Conservation (phyloP, 1,284 basidiomycete species). For the Microbotryum saponariae region DNA sequence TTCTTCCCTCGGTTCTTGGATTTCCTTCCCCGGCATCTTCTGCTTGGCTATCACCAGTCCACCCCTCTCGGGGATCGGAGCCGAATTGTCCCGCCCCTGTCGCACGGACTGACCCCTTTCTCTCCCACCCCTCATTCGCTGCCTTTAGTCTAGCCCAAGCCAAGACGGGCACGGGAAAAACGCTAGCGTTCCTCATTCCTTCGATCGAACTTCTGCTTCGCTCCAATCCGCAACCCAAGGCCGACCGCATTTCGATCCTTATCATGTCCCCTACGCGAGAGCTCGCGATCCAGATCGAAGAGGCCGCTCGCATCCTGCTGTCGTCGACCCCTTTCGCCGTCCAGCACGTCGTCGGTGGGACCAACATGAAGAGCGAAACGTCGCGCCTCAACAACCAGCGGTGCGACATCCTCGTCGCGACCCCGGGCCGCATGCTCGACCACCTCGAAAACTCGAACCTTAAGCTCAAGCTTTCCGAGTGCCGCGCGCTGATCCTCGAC, state of each 20-base stretch:
- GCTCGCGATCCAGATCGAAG: slow-evolving; percentile 94
- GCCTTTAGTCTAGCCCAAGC: slow-evolving; percentile 69
- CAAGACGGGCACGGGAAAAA: slow-evolving; percentile 93
- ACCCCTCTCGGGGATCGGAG: neutral
- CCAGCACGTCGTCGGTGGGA: slow-evolving; percentile 65
- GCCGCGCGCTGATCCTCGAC: slow-evolving; percentile 89
- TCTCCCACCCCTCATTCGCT: neutral
- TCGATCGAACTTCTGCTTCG: slow-evolving; percentile 73
- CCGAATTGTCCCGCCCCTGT: neutral
- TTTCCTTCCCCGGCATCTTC: neutral
- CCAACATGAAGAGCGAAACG: slow-evolving; percentile 86
- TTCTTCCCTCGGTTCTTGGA: neutral
- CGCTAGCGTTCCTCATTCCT: slow-evolving; percentile 91
- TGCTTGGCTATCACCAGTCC: neutral
- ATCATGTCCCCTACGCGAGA: slow-evolving; percentile 95
- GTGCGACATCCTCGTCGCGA: slow-evolving; percentile 73
- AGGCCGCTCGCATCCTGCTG: slow-evolving; percentile 72
- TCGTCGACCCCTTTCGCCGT: slow-evolving; percentile 19
- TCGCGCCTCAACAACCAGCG: slow-evolving; percentile 91
- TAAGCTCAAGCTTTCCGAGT: slow-evolving; percentile 78
- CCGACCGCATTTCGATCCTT: slow-evolving; percentile 43
- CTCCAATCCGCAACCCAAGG: slow-evolving; percentile 26
- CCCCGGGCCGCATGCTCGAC: slow-evolving; percentile 86
- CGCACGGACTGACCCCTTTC: neutral
- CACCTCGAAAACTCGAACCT: slow-evolving; percentile 93